These are phyloP conservation scores for Closterium sp. DNA, from an alignment of 139 green algal genomes.

Conservation along the genomic window DNA sequence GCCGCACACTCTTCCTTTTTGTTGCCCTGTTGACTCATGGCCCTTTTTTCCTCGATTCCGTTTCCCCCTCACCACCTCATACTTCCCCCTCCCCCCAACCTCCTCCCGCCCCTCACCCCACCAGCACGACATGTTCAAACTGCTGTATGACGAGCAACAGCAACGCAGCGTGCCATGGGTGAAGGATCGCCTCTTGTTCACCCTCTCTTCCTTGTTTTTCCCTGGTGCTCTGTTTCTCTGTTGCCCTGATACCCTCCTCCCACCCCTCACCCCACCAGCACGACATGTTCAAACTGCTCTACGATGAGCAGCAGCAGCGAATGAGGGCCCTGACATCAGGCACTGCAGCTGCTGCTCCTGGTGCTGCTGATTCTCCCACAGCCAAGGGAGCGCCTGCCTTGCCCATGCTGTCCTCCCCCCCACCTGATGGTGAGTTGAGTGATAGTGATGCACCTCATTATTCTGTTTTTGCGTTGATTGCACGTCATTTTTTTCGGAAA, in stretches of 20 bases:
- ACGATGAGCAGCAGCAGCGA: background rate
- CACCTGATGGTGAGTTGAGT: background rate
- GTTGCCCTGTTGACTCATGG: background rate
- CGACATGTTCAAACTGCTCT: background rate
- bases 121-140: background rate
- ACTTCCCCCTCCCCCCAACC: too few species aligned
- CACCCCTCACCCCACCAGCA: background rate
- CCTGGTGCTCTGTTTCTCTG: too few species aligned
- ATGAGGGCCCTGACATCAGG: background rate
- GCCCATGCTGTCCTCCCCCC: background rate
- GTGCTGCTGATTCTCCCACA: background rate
- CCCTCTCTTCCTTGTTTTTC: too few species aligned
- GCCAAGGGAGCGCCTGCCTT: background rate
- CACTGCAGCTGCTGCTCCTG: background rate
- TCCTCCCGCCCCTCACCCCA: background rate
- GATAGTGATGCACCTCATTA: too few species aligned
- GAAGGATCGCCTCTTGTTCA: background rate
- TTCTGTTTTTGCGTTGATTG: too few species aligned
- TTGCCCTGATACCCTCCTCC: too few species aligned
- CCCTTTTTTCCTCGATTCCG: too few species aligned
- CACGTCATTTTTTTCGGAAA: too few species aligned
- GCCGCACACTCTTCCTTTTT: too few species aligned
- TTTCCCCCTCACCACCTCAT: too few species aligned
- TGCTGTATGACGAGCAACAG: background rate
- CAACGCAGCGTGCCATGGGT: background rate